phyloP scores from a whole-genome alignment of 176 grass and related monocot genomes.

The Dendrocalamus sinicus region DNA sequence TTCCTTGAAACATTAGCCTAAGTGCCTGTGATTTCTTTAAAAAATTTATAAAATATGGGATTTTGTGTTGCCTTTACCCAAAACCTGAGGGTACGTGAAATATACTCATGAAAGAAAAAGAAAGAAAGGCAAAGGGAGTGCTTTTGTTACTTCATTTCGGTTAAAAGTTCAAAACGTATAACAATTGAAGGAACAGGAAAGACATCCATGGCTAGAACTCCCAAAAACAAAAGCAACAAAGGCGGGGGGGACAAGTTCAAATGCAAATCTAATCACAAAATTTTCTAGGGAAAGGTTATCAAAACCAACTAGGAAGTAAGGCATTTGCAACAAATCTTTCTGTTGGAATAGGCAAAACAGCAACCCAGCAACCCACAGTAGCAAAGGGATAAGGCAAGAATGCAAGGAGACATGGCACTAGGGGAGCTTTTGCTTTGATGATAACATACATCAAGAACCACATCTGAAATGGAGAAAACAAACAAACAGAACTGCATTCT shows the following conservation, averaged over 20 bases:
- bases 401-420: not conserved
- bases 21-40: no score
- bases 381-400: not conserved
- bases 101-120: no score
- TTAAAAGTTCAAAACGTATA: not conserved
- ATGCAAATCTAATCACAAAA: not conserved
- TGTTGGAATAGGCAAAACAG: conserved; percentile 18
- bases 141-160: conserved; percentile 4
- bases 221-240: not conserved
- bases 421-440: not conserved
- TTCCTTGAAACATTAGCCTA: no score
- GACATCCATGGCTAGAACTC: not conserved
- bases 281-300: not conserved
- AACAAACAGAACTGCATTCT: not conserved
- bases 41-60: no score
- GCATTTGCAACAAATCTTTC: conserved; percentile 13
- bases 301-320: not conserved
- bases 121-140: conserved; percentile 14
- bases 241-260: not conserved
- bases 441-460: conserved; percentile 18
- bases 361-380: not conserved
- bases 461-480: conserved; percentile 3
- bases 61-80: no score
- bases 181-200: not conserved
- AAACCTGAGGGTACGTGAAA: no score